Evolutionary conservation across 176 grass and related monocot genomes (phyloP).

Genomic region (Raddia guianensis): DNA sequence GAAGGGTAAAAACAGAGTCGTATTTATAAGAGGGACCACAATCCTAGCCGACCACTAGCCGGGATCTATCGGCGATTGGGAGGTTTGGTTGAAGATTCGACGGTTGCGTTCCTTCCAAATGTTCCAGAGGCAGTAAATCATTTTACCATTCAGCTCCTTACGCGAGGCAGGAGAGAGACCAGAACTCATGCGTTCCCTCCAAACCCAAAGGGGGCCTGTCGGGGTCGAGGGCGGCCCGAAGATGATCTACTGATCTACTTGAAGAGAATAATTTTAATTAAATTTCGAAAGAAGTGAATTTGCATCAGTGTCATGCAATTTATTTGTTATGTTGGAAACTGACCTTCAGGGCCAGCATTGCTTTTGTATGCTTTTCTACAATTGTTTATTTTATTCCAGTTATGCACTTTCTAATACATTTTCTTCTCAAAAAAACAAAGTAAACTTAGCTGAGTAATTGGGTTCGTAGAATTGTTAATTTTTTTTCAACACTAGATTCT

Average conservation of each 20-base stretch:
- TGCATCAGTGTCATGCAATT: slow-evolving; percentile 16
- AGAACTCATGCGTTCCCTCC: too few species aligned
- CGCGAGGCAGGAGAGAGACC: too few species aligned
- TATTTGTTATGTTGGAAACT: background rate
- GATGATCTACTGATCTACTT: slow-evolving; percentile 10
- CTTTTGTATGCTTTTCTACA: background rate
- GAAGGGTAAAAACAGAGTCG: too few species aligned
- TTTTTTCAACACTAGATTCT: background rate
- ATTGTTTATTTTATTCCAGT: background rate
- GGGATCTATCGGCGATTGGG: too few species aligned
- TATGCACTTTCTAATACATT: background rate
- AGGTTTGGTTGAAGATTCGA: too few species aligned
- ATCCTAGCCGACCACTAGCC: too few species aligned
- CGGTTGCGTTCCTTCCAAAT: too few species aligned
- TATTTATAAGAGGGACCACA: too few species aligned
- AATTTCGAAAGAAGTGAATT: background rate
- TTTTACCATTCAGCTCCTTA: too few species aligned
- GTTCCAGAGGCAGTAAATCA: too few species aligned
- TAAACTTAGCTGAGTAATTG: background rate
- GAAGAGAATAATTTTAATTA: slow-evolving; percentile 13
- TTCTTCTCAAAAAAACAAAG: background rate
- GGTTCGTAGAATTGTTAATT: background rate
- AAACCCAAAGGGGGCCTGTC: too few species aligned
- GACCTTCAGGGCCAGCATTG: background rate
- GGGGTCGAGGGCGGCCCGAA: too few species aligned